Evolutionary conservation across 2,329 filamentous ascomycete genomes (phyloP), one percentile per base, ranked within the genome.

Genomic region (Alternaria metachromatica): DNA sequence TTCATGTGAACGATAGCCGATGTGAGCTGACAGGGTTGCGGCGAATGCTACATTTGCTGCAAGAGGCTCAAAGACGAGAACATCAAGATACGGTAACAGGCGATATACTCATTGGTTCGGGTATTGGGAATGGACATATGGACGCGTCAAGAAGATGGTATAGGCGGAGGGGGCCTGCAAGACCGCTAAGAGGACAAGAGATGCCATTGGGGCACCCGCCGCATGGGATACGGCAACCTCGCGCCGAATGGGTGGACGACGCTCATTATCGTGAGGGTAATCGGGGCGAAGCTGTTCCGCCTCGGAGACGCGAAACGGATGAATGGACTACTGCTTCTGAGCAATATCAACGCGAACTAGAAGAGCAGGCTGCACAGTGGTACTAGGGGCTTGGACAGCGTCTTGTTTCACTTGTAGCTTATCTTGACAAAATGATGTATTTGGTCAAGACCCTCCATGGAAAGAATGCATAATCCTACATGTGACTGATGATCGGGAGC

Each of bases 91-190:
- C 4, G 15, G 2, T n/a, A n/a, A 41, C 33, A n/a, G 33, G 33
- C 33, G 33, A 41, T n/a, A 41, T 41, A 41, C 33, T 41, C 15
- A n/a, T 9, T 2, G 1, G 15, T n/a, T 1, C 33, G 15, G 33
- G 15, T 41, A 10, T n/a, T 41, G 33, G 15, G 15, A 10, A 5
- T 41, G 7, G 4, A n/a, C 33, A 41, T 37, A 37, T 3, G 4
- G 13, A 37, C 13, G 13, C 2, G 2, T 37, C 1, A 41, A n/a
- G 33, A 0, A 3, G 2, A n/a, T n/a, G 1, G 2, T 15, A 41
- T 41, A 3, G 15, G 15, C 3, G 4, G 15, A 41, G 33, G 15
- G 33, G 33, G 33, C 2, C 33, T 41, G 33, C 15, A 6, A 2
- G 0, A 41, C 33, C 33, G 4, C 33, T 1, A n/a, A 41, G 15